Conservation (phyloP, 1,139 yeast species). For the Debaryomyces sp. region DNA sequence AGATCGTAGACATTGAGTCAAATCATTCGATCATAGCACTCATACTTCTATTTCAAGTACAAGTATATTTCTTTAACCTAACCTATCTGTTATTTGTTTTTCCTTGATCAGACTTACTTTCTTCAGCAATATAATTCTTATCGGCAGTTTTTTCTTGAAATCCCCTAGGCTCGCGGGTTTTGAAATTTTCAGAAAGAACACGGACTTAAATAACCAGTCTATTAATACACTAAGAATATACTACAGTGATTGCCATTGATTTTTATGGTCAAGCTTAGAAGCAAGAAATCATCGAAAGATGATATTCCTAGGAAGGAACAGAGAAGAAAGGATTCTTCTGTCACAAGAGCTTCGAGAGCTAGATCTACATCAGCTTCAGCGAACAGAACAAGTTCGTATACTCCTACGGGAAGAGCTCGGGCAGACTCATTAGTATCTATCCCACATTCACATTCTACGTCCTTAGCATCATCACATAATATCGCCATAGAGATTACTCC, state of each 20-base stretch:
- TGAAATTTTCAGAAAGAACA: background rate
- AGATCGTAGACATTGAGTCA: no score
- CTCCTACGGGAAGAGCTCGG: constrained; percentile 1
- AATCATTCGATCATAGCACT: no score
- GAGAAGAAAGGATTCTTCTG: background rate
- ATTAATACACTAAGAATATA: background rate
- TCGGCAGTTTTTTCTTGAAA: background rate
- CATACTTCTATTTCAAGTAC: no score
- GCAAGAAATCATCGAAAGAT: background rate
- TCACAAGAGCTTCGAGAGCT: constrained; percentile 4
- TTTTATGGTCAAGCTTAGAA: constrained; percentile 1
- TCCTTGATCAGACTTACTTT: no score
- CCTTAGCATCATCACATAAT: background rate
- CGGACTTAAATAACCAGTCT: background rate
- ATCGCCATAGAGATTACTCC: background rate
- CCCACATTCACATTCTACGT: constrained; percentile 6
- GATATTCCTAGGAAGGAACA: constrained; percentile 4
- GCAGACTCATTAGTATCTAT: background rate
- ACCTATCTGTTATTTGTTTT: background rate
- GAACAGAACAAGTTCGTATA: constrained; percentile 1
- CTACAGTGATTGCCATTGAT: background rate
- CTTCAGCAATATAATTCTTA: background rate
- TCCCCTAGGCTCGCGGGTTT: background rate
- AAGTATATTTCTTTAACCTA: background rate
- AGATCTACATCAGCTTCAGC: constrained; percentile 6